A percentile compares a stretch with the other conserved stretches of the same genome.
Conservation (phyloP, 2,329 filamentous ascomycete genomes). For the Sphaceloma murrayae region DNA sequence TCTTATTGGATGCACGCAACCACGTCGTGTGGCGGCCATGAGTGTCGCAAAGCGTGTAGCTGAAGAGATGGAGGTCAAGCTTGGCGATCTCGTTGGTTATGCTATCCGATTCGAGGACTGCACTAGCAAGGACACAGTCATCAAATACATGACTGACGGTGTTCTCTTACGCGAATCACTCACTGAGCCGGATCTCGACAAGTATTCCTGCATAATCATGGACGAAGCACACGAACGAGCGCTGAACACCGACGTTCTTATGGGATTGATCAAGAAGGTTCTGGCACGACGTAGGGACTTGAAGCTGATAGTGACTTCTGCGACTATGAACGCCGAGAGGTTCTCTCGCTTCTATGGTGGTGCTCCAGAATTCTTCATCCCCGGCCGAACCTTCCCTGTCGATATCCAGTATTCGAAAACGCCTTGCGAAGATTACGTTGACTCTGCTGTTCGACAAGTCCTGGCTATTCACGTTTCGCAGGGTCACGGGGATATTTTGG, state of each 20-base stretch:
- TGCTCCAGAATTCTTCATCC: slow-evolving; percentile 92
- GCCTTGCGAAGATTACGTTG: slow-evolving; percentile 94
- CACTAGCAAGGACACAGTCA: slow-evolving; percentile 86
- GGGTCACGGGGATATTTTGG: slow-evolving; percentile 82
- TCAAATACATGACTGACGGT: slow-evolving; percentile 99
- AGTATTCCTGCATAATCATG: slow-evolving; percentile 98
- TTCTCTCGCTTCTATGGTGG: slow-evolving; percentile 95
- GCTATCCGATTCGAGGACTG: slow-evolving; percentile 98
- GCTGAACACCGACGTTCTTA: slow-evolving; percentile 90
- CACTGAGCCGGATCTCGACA: slow-evolving; percentile 84
- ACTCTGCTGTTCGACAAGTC: slow-evolving; percentile 91
- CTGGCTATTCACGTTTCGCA: slow-evolving; percentile 94
- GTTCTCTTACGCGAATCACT: slow-evolving; percentile 87
- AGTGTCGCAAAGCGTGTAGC: slow-evolving; percentile 96
- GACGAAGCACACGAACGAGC: slow-evolving; percentile 97
- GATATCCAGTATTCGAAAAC: slow-evolving; percentile 93
- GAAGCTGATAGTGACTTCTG: slow-evolving; percentile 94
- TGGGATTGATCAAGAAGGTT: slow-evolving; percentile 97
- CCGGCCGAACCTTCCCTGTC: slow-evolving; percentile 90
- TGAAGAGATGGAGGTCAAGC: slow-evolving; percentile 92
- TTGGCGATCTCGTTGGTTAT: slow-evolving; percentile 85
- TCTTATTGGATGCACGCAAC: slow-evolving; percentile 94
- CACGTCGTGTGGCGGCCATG: slow-evolving; percentile 94
- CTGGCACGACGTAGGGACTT: slow-evolving; percentile 78
- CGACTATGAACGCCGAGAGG: slow-evolving; percentile 94